Base-by-base conservation (phyloP, 192 early-diverging fungal species). In the Backusella tuberculispora region DNA sequence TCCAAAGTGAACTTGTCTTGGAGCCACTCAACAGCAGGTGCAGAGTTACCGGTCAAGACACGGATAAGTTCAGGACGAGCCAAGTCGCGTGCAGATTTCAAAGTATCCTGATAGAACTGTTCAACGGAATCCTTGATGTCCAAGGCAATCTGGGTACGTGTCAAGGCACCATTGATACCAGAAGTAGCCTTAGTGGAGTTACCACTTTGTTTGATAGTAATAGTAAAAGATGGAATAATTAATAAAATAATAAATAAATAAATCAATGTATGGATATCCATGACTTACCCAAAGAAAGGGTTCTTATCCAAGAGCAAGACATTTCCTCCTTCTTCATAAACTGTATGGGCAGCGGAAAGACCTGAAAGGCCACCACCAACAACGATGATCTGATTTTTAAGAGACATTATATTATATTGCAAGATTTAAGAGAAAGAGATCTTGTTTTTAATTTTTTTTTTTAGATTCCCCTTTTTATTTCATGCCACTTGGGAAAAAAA, bases 121-220 rank as follows among this genome's bases (percentile, higher is more conserved):
- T 92, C 92, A 24, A 90, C 89, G 34, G 92, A 95, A 83, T 99
- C 97, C 84, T 88, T 79, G 72, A 93, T 90, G 12, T 85, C 85
- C 43, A 81, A 83, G 8, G 66, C 72, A 44, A 90, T 84, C 78
- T 99, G 97, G 56, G 95, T 94, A 64, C 86, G 88, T 48, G 97
- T 99, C 43, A 92, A 84, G 45, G 93, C 96, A 48, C 96, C 96
- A 86, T 97, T 99, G 83, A 99, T 99, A 71, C 97, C 97, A 5
- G 96, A 97, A 15, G 96, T 97, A 26, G 97, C 97, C 86, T 98
- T 98, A 75, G 96, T 97, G 47, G 96, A 97, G 90, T 98, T 98
- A 37, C 96, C 96, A 50, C 88, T 81, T 60, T 65, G n/a, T n/a
- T n/a, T n/a, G n/a, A n/a, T n/a, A n/a, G n/a, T 78, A 24, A 41